Evolutionary conservation across 768 basidiomycete genomes (phyloP).

Genomic region (Rhodotorula taiwanensis): DNA sequence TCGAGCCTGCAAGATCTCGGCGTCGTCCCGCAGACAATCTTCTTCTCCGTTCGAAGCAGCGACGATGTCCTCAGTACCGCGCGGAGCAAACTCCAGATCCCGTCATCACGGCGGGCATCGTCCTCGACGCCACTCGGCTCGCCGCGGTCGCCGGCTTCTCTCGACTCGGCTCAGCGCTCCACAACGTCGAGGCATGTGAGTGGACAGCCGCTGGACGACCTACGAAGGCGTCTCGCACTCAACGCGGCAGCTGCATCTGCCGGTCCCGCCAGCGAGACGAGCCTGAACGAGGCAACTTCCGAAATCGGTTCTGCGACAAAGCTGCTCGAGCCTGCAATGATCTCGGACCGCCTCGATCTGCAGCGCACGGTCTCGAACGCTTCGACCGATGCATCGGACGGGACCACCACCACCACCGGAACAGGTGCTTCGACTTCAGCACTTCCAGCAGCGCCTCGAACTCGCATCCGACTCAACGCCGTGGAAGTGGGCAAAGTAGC

Average conservation of each 20-base stretch:
- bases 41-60: conserved; percentile 32
- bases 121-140: not conserved
- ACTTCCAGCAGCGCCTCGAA: conserved; percentile 4
- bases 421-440: conserved; percentile 10
- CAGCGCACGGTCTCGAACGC: conserved; percentile 24
- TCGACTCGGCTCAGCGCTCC: not conserved
- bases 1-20: conserved; percentile 36
- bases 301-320: not conserved
- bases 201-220: conserved; percentile 26
- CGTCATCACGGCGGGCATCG: conserved; percentile 2
- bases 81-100: not conserved
- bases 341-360: conserved; percentile 7
- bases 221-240: conserved; percentile 26
- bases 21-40: conserved; percentile 41
- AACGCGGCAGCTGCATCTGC: not conserved
- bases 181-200: not conserved
- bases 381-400: conserved; percentile 15
- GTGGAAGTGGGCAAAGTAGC: conserved; percentile 78
- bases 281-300: not conserved
- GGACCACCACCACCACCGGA: not conserved
- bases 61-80: conserved; percentile 20
- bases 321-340: not conserved
- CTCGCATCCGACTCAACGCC: conserved; percentile 40
- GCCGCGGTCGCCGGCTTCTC: conserved; percentile 11
- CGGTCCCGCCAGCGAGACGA: not conserved